Percentiles rank a stretch among this genome's conserved stretches.
phyloP scores from a whole-genome alignment of 495 filamentous ascomycete species.

The Lasiosphaeriaceae sp. region DNA sequence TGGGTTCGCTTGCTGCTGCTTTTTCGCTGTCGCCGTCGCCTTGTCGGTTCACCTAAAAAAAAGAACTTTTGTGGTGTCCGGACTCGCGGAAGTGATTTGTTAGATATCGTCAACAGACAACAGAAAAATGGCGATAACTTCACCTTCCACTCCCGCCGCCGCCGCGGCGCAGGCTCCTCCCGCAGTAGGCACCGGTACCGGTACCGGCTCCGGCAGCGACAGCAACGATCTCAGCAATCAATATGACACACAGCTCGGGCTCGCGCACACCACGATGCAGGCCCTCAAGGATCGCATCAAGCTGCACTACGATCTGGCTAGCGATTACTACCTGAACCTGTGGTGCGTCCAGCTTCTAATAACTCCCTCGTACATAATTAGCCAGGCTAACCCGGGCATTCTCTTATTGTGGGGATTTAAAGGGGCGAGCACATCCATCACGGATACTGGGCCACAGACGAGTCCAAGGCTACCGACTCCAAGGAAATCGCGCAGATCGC shows the following conservation, averaged over 20 bases:
- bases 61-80: no score
- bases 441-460: constrained; percentile 46
- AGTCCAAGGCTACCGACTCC: constrained; percentile 33
- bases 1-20: no score
- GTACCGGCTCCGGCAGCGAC: constrained; percentile 7
- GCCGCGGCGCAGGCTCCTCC: not conserved
- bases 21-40: no score
- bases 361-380: no score
- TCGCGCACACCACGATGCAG: constrained; percentile 49
- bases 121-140: not conserved
- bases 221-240: constrained; percentile 34
- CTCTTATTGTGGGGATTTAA: not conserved
- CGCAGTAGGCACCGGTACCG: not conserved
- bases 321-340: constrained; percentile 50
- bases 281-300: constrained; percentile 56
- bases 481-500: constrained; percentile 52
- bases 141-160: not conserved
- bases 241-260: constrained; percentile 46
- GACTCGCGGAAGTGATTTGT: no score
- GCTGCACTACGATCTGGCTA: constrained; percentile 56
- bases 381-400: no score
- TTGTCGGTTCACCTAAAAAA: no score
- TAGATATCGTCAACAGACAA: not conserved
- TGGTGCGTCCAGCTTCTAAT: constrained; percentile 36
- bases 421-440: constrained; percentile 63